Conservation (phyloP, 352 stramenopile species). For the Pythium aristosporum region DNA sequence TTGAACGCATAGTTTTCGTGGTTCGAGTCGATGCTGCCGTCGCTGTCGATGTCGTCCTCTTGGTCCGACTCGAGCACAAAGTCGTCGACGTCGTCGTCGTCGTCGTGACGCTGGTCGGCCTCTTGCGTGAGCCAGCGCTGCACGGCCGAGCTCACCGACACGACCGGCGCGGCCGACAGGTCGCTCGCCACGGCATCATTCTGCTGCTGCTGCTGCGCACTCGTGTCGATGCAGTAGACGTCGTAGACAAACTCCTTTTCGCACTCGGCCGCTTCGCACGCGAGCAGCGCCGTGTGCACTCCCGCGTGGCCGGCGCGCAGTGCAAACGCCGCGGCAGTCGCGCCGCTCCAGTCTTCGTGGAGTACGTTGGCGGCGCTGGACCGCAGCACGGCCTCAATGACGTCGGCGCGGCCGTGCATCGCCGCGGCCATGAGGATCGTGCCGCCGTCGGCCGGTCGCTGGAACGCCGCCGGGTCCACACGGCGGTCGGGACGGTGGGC, state of each 20-base stretch:
- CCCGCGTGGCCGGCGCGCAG: constrained; percentile 47
- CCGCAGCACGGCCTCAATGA: constrained; percentile 71
- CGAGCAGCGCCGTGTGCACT: constrained; percentile 61
- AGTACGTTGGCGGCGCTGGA: constrained; percentile 49
- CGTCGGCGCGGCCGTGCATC: constrained; percentile 70
- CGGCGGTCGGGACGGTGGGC: constrained; percentile 39
- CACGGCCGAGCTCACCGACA: constrained; percentile 76
- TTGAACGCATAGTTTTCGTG: constrained; percentile 78
- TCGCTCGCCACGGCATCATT: constrained; percentile 10
- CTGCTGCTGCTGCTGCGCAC: constrained; percentile 37
- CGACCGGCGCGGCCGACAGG: constrained; percentile 37
- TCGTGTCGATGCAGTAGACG: constrained; percentile 81
- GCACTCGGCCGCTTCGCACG: constrained; percentile 69
- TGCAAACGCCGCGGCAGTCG: constrained; percentile 59
- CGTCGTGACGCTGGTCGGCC: constrained; percentile 29
- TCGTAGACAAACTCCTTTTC: constrained; percentile 87
- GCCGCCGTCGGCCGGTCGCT: constrained; percentile 70
- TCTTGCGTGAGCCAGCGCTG: constrained; percentile 79
- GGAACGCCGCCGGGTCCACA: constrained; percentile 50
- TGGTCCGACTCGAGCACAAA: constrained; percentile 79
- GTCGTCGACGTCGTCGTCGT: constrained; percentile 60
- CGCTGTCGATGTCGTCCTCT: constrained; percentile 66
- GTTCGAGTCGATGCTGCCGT: constrained; percentile 83
- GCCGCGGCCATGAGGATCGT: constrained; percentile 78
- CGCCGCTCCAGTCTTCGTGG: constrained; percentile 60